A percentile compares a stretch with the other conserved stretches of the same genome.
These are phyloP conservation scores for Wilhelminamyces savonicus DNA, from an alignment of 805 yeast species.

Conservation along the genomic window DNA sequence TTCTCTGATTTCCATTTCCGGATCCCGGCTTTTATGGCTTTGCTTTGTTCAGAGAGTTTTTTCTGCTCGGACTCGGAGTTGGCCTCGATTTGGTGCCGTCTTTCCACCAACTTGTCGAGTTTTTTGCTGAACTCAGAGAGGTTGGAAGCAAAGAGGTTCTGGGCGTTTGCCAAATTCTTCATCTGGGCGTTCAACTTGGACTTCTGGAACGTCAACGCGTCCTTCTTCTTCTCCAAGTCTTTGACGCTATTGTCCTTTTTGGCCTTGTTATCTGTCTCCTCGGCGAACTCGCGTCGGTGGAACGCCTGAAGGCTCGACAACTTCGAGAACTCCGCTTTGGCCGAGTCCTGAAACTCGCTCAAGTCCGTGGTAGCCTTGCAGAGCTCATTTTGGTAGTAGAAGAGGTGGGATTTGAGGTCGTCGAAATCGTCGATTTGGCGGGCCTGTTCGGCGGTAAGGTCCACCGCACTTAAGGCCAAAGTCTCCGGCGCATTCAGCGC, in stretches of 20 bases:
- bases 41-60: no score
- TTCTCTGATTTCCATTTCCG: no score
- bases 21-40: no score
- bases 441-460: not conserved
- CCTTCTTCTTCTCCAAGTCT: constrained; percentile 24
- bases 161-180: constrained; percentile 12
- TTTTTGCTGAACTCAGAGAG: constrained; percentile 10
- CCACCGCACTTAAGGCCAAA: not conserved
- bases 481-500: not conserved
- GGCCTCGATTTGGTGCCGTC: constrained; percentile 15
- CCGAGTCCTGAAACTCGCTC: not conserved
- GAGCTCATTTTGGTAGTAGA: not conserved
- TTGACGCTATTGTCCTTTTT: constrained; percentile 26
- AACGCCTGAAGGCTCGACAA: constrained; percentile 1
- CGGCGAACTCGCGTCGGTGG: constrained; percentile 32
- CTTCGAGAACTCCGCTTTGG: not conserved
- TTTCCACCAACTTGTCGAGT: constrained; percentile 15
- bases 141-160: constrained; percentile 13
- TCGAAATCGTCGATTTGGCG: not conserved
- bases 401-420: not conserved
- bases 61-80: constrained; percentile 18
- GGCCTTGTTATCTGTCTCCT: constrained; percentile 22
- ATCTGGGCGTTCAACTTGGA: constrained; percentile 21
- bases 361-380: not conserved
- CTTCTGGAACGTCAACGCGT: constrained; percentile 26